These are phyloP conservation scores for Limtongia smithiae DNA, from an alignment of 805 yeast genomes.

Conservation along the genomic window DNA sequence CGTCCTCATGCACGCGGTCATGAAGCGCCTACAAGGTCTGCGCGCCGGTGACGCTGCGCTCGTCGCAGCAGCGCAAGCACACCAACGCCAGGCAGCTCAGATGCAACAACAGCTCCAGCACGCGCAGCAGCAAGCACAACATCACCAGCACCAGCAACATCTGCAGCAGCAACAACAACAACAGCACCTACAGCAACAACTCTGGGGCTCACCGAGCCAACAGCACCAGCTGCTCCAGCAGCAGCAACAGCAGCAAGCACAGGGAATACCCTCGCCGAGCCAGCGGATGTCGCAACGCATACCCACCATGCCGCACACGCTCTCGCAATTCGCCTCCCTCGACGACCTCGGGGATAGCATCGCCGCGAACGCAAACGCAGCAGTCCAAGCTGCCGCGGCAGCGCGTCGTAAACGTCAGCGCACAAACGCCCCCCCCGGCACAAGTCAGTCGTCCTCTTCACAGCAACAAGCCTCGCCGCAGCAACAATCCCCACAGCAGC, in stretches of 20 bases:
- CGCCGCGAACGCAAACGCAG: too few relatives aligned
- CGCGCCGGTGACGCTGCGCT: background rate
- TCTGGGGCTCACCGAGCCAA: constrained; percentile 11
- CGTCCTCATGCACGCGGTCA: constrained; percentile 22
- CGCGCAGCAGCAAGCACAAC: constrained; percentile 4
- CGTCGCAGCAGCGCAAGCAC: background rate
- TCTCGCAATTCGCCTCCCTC: too few relatives aligned
- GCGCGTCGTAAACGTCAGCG: constrained; percentile 15
- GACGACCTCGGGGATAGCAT: too few relatives aligned
- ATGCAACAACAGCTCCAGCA: constrained; percentile 3
- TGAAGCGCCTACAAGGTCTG: constrained; percentile 15
- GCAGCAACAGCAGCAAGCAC: background rate
- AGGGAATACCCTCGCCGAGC: too few relatives aligned
- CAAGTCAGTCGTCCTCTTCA: background rate
- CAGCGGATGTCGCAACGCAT: too few relatives aligned
- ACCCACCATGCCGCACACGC: too few relatives aligned
- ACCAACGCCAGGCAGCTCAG: background rate
- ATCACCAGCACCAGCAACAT: constrained; percentile 1
- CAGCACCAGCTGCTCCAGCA: constrained; percentile 28
- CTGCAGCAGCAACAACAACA: constrained; percentile 5
- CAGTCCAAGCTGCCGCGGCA: background rate
- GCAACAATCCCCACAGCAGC: background rate
- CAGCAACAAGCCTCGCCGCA: background rate
- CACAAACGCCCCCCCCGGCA: background rate
- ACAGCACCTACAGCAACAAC: constrained; percentile 5